phyloP scores from a whole-genome alignment of 208 protist species.

The Leishmania turanica region DNA sequence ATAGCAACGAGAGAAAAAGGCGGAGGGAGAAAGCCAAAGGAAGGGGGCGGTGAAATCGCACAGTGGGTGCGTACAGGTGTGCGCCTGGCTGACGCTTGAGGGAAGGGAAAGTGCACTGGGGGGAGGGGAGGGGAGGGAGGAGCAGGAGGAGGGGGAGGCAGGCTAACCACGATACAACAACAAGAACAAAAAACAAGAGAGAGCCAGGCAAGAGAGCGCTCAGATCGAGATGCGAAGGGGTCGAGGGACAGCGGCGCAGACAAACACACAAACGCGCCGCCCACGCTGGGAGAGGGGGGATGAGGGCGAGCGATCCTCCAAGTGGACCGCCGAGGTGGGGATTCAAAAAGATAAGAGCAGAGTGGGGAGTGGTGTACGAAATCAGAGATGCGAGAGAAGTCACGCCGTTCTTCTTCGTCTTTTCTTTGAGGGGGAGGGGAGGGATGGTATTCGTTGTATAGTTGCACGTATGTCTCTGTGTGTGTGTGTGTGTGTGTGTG shows the following conservation, averaged over 20 bases:
- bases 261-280: too few relatives aligned
- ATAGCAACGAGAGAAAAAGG: not conserved
- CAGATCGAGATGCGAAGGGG: not conserved
- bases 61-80: not conserved
- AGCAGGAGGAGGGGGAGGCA: too few relatives aligned
- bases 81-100: not conserved
- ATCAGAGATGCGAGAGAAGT: too few relatives aligned
- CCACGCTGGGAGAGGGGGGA: not conserved
- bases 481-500: not conserved
- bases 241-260: not conserved
- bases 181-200: not conserved
- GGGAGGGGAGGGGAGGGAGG: too few relatives aligned
- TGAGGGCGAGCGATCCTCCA: not conserved
- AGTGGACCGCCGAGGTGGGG: not conserved
- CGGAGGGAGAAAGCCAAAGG: not conserved
- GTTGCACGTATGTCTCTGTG: not conserved
- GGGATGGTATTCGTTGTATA: not conserved
- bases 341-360: not conserved
- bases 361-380: not conserved
- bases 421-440: not conserved
- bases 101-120: not conserved
- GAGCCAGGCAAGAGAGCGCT: not conserved
- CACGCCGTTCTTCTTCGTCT: not conserved
- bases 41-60: not conserved
- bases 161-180: not conserved